These are phyloP conservation scores for Phytophthora niederhauseri DNA, from an alignment of 352 stramenopile genomes.

Conservation along the genomic window DNA sequence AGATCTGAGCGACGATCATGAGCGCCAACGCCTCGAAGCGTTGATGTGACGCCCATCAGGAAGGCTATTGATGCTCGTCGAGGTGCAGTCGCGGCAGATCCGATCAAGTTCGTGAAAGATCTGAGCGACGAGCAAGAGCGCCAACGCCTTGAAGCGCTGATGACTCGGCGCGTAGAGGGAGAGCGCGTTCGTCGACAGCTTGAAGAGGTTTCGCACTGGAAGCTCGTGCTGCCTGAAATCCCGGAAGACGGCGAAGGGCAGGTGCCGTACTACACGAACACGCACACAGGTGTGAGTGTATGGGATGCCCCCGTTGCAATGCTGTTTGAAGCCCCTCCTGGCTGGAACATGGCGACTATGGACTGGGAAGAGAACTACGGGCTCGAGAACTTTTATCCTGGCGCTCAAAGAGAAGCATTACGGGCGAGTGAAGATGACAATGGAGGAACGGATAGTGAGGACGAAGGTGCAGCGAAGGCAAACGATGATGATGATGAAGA, in stretches of 20 bases:
- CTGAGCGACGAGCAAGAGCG: constrained; percentile 28
- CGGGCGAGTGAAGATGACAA: constrained; percentile 12
- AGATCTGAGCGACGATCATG: constrained; percentile 28
- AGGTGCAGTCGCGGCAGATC: constrained; percentile 1
- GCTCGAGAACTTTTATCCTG: constrained; percentile 56
- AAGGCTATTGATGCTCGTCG: constrained; percentile 8
- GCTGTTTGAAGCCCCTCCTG: constrained; percentile 56
- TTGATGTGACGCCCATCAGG: constrained; percentile 49
- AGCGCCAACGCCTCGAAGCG: constrained; percentile 44
- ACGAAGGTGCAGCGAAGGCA: constrained; percentile 5
- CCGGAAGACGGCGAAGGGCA: constrained; percentile 33
- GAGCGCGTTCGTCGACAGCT: constrained; percentile 52
- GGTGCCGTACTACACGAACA: constrained; percentile 59
- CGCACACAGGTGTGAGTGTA: constrained; percentile 52
- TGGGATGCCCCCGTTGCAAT: constrained; percentile 66
- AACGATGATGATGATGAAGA: constrained; percentile 19
- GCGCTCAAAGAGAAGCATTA: not conserved
- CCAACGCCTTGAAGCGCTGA: constrained; percentile 43
- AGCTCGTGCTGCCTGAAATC: constrained; percentile 40
- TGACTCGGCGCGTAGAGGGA: constrained; percentile 41
- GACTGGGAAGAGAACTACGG: constrained; percentile 61
- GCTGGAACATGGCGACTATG: constrained; percentile 61
- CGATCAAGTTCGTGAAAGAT: constrained; percentile 33
- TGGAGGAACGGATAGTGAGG: constrained; percentile 4
- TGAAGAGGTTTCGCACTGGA: constrained; percentile 56